These are phyloP conservation scores for Kodamaea derodonti DNA, from an alignment of 1,139 yeast genomes.

Conservation along the genomic window DNA sequence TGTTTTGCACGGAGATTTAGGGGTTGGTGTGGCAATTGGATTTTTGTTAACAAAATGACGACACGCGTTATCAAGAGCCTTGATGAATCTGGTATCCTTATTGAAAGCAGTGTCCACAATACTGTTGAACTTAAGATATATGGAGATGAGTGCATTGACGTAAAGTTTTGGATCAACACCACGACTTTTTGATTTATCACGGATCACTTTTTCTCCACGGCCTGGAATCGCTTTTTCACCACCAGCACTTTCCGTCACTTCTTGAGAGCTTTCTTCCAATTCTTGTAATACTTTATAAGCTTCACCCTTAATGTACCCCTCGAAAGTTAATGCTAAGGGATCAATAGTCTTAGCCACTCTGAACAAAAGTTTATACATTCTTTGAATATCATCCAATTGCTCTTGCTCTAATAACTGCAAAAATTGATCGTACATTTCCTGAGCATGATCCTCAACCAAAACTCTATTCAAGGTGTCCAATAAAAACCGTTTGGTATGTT, in stretches of 20 bases:
- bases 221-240: constrained; percentile 9
- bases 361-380: constrained; percentile 72
- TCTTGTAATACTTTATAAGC: constrained; percentile 69
- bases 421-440: constrained; percentile 74
- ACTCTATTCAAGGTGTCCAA: constrained; percentile 73
- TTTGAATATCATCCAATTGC: constrained; percentile 70
- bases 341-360: constrained; percentile 72
- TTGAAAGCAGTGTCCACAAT: constrained; percentile 71
- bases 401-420: constrained; percentile 68
- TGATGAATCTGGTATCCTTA: constrained; percentile 74
- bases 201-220: neutral
- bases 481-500: constrained; percentile 75
- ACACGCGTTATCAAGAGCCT: constrained; percentile 88
- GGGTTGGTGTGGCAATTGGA: constrained; percentile 67
- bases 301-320: constrained; percentile 67
- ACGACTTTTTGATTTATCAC: constrained; percentile 13
- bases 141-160: constrained; percentile 69
- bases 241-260: constrained; percentile 2
- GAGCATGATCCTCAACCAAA: constrained; percentile 76
- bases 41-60: constrained; percentile 80
- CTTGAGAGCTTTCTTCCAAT: constrained; percentile 38
- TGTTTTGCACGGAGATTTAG: constrained; percentile 53
- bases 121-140: constrained; percentile 63
- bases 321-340: constrained; percentile 74
- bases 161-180: constrained; percentile 66